Conservation (phyloP, 179 eudicot genomes). For the Corrigiola litoralis region DNA sequence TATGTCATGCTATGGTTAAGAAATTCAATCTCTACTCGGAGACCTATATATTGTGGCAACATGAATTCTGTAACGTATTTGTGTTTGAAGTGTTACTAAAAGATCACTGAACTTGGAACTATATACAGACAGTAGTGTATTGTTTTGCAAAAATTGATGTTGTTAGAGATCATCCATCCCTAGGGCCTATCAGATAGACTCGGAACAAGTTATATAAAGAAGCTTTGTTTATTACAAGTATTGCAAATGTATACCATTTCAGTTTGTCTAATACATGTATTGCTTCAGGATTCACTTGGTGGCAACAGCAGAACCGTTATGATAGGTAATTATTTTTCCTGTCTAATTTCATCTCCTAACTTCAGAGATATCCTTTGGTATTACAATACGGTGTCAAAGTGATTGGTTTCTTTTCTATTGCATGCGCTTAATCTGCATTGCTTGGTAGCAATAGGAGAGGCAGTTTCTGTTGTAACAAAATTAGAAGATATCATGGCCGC, state of each 20-base stretch:
- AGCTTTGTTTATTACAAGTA: not conserved
- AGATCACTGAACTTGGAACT: not conserved
- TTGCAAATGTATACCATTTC: not conserved
- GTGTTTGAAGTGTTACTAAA: no score
- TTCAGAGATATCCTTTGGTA: not conserved
- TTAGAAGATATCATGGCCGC: no score
- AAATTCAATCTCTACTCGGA: not conserved
- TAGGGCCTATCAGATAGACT: not conserved
- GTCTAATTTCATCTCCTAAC: not conserved
- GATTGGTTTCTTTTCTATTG: not conserved
- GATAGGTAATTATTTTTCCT: slow-evolving; percentile 60
- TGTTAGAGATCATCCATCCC: not conserved
- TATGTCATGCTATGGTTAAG: no score
- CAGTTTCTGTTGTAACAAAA: not conserved
- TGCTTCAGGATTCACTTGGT: slow-evolving; percentile 92
- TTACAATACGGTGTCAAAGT: not conserved
- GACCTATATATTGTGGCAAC: not conserved
- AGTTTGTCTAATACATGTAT: slow-evolving; percentile 4
- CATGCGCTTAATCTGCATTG: not conserved
- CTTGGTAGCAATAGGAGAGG: not conserved
- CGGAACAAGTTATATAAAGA: not conserved
- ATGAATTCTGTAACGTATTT: no score
- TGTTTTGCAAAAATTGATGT: not conserved
- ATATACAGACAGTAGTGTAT: not conserved
- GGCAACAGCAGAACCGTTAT: slow-evolving; percentile 99